phyloP scores from a whole-genome alignment of 1,139 yeast genomes.

The Scheffersomyces lignicola region DNA sequence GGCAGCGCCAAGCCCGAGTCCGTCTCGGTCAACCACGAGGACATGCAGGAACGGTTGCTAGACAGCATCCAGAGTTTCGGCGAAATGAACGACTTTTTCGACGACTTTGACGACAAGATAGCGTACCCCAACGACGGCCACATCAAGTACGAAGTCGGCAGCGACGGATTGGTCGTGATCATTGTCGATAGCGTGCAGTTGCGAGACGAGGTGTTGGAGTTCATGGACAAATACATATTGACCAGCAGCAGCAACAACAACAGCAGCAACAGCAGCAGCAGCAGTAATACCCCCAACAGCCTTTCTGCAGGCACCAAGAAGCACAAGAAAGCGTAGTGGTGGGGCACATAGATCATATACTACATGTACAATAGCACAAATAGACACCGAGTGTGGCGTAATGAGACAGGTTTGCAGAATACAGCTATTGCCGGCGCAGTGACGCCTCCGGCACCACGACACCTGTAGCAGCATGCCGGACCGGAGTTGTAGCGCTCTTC shows the following conservation, averaged over 20 bases:
- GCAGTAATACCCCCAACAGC: too few species aligned
- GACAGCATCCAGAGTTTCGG: conserved; percentile 47
- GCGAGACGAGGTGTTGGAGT: conserved; percentile 31
- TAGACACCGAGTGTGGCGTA: too few species aligned
- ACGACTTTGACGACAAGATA: conserved; percentile 56
- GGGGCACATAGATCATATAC: too few species aligned
- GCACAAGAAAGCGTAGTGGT: conserved; percentile 6
- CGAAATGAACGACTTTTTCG: conserved; percentile 59
- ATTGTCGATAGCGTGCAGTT: conserved; percentile 44
- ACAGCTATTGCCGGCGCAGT: too few species aligned
- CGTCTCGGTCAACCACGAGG: too few species aligned
- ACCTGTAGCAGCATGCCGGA: too few species aligned
- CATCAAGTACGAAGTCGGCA: conserved; percentile 69
- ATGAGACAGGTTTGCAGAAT: too few species aligned
- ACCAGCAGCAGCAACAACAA: too few species aligned
- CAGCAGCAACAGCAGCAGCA: too few species aligned
- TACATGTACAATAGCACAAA: too few species aligned
- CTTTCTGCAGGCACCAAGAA: background rate
- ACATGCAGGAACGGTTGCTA: conserved; percentile 52
- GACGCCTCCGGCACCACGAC: too few species aligned
- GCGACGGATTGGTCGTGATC: conserved; percentile 67
- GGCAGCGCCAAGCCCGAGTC: conserved; percentile 16
- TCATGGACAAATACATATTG: conserved; percentile 39
- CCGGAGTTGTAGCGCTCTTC: too few species aligned
- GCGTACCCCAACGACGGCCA: conserved; percentile 69